Evolutionary conservation across 768 basidiomycete genomes (phyloP).

Genomic region (Amanita subjunquillea): DNA sequence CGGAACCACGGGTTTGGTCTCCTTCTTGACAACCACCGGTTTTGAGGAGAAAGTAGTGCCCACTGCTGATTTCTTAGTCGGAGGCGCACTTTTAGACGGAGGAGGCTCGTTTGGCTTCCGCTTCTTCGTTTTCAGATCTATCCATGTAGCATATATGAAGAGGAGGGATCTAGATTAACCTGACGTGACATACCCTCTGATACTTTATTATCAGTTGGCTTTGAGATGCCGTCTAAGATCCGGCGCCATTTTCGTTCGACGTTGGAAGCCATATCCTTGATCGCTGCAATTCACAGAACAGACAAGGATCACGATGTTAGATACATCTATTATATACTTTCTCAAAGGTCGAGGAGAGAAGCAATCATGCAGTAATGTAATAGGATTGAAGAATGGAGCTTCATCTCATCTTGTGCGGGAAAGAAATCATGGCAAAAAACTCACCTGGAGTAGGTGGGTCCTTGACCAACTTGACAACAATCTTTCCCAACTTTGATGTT

Average conservation of each 20-base stretch:
- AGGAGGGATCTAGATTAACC: conserved; percentile 18
- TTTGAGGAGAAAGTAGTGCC: conserved; percentile 31
- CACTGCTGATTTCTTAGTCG: conserved; percentile 58
- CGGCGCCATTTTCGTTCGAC: conserved; percentile 77
- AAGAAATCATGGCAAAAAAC: conserved; percentile 18
- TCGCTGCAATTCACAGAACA: conserved; percentile 47
- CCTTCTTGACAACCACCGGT: conserved; percentile 47
- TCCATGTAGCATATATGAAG: conserved; percentile 14
- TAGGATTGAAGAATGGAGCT: conserved; percentile 4
- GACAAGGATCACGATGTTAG: conserved; percentile 49
- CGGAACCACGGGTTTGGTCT: conserved; percentile 22
- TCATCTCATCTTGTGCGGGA: neutral
- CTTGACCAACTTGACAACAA: conserved; percentile 68
- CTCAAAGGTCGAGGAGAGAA: conserved; percentile 24
- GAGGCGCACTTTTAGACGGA: conserved; percentile 37
- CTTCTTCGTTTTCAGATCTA: conserved; percentile 61
- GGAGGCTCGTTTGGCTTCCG: conserved; percentile 54
- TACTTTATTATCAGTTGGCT: conserved; percentile 33
- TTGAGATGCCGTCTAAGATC: conserved; percentile 32
- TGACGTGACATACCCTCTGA: conserved; percentile 69
- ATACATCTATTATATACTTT: conserved; percentile 42
- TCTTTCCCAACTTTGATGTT: conserved; percentile 68
- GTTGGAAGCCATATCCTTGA: conserved; percentile 90
- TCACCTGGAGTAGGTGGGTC: conserved; percentile 75
- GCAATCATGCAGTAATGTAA: conserved; percentile 10